Evolutionary conservation across 208 protist genomes (phyloP).

Genomic region (Leishmania tropica): DNA sequence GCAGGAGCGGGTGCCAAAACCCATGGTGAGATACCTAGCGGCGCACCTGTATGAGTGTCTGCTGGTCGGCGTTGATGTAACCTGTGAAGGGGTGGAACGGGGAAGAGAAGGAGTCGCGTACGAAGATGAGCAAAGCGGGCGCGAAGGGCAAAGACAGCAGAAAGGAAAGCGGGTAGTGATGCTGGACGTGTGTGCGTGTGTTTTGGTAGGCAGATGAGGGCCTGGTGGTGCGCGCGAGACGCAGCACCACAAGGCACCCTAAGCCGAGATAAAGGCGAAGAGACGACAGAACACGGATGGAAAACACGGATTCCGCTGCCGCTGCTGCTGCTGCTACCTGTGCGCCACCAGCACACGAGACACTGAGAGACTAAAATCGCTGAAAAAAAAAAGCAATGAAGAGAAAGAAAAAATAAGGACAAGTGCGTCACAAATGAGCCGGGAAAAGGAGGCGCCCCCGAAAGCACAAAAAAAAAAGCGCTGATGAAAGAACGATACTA

Average conservation of each 20-base stretch:
- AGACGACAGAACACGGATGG: neutral
- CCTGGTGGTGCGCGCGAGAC: neutral
- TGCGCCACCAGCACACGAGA: neutral
- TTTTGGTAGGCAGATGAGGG: neutral
- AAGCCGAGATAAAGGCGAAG: neutral
- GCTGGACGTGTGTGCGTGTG: neutral
- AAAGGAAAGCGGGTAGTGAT: neutral
- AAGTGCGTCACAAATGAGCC: neutral
- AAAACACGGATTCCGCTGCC: neutral
- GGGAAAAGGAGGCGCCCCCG: no score
- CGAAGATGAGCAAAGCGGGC: neutral
- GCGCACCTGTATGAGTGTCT: neutral
- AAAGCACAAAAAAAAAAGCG: no score
- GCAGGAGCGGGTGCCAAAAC: slow-evolving; percentile 52
- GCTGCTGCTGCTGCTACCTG: neutral
- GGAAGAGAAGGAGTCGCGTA: neutral
- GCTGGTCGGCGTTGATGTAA: neutral
- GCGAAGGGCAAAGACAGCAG: neutral
- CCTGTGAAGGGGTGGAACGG: neutral
- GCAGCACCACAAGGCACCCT: neutral
- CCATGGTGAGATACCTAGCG: slow-evolving; percentile 35
- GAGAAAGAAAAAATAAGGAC: neutral
- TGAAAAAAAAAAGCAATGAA: neutral
- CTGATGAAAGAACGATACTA: no score
- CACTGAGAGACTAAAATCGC: neutral